These are phyloP conservation scores for Setaria viridis DNA, from an alignment of 202 grass and related monocot genomes.

Conservation along the genomic window DNA sequence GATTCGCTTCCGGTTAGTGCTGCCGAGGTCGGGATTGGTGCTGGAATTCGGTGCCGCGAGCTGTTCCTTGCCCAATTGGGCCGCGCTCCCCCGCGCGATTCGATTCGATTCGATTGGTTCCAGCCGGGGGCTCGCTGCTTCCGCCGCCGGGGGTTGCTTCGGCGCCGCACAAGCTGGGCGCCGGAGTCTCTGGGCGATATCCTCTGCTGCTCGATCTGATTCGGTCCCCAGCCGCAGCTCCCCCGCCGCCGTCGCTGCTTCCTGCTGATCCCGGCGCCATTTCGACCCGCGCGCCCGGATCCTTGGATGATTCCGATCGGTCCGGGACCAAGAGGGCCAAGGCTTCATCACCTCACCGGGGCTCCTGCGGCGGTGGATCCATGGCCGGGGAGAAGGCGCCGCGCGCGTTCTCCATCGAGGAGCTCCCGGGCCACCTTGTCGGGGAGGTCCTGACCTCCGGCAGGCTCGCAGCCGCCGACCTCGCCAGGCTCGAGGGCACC, in stretches of 20 bases:
- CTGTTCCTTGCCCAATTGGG: constrained; percentile 5
- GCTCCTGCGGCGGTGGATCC: constrained; percentile 41
- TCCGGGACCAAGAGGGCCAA: constrained; percentile 29
- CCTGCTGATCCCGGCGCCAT: constrained; percentile 32
- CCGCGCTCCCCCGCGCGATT: not conserved
- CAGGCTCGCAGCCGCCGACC: constrained; percentile 64
- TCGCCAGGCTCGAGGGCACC: constrained; percentile 77
- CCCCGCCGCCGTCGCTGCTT: not conserved
- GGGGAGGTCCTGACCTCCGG: constrained; percentile 83
- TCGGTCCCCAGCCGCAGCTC: not conserved
- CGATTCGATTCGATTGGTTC: constrained; percentile 19
- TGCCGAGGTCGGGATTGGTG: constrained; percentile 11
- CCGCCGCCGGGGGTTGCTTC: constrained; percentile 3
- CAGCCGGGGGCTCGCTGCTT: not conserved
- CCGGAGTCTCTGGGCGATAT: not conserved
- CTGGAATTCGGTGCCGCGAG: not conserved
- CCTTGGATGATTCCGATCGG: constrained; percentile 56
- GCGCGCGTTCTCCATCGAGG: constrained; percentile 71
- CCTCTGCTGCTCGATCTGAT: constrained; percentile 40
- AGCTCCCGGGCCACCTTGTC: constrained; percentile 83
- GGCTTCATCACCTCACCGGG: not conserved
- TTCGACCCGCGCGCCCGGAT: constrained; percentile 37
- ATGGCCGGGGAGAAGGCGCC: constrained; percentile 66
- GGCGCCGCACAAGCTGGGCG: not conserved
- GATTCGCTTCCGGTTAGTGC: constrained; percentile 15